phyloP scores from a whole-genome alignment of 257 asterid genomes.

The Solanum lignicaule region DNA sequence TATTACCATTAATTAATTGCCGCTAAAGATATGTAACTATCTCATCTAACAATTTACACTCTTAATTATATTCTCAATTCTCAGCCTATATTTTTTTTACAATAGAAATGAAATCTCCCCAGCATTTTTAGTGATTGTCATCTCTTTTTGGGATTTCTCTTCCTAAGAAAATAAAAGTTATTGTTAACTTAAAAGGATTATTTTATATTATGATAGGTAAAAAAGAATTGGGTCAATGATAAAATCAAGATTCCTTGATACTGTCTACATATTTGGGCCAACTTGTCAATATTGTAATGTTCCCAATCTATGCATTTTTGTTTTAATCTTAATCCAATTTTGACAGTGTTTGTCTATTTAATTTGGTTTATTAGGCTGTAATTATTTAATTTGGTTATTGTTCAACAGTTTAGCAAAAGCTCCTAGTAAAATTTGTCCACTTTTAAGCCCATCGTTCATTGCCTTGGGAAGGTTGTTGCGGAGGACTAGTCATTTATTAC shows the following conservation, averaged over 20 bases:
- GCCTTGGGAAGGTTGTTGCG: no score
- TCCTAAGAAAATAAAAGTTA: neutral
- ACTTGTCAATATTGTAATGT: neutral
- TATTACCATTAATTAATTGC: no score
- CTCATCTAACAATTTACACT: neutral
- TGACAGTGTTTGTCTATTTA: neutral
- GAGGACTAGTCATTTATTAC: no score
- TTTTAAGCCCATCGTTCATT: constrained; percentile 26
- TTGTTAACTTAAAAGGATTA: neutral
- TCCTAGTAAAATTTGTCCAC: constrained; percentile 38
- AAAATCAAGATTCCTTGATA: neutral
- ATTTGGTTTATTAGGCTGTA: neutral
- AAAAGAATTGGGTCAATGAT: neutral
- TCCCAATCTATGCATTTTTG: constrained; percentile 5
- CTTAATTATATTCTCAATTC: no score
- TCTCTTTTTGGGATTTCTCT: neutral
- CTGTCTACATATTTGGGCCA: constrained; percentile 1
- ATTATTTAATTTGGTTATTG: neutral
- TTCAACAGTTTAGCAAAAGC: constrained; percentile 15
- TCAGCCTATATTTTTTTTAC: neutral
- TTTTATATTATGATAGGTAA: neutral
- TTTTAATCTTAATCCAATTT: constrained; percentile 14
- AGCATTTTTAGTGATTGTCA: neutral
- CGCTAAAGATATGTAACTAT: neutral
- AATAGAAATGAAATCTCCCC: neutral